Conservation (phyloP, 1,284 basidiomycete genomes). For the Macrocystidia cucumis region DNA sequence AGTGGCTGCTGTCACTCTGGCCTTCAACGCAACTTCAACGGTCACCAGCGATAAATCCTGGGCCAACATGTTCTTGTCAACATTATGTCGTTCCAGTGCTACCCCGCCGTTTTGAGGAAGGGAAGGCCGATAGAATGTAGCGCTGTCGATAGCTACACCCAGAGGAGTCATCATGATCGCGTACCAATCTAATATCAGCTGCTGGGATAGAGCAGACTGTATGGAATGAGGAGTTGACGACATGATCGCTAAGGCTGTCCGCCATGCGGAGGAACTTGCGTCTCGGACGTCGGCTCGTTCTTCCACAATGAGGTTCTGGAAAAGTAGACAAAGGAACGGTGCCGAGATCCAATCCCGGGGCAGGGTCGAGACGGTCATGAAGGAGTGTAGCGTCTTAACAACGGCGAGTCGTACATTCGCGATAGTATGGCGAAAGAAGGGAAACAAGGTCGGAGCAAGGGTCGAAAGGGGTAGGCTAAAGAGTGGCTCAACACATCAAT, state of each 20-base stretch:
- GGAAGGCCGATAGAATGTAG: conserved; percentile 65
- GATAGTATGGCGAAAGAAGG: conserved; percentile 98
- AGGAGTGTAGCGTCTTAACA: conserved; percentile 83
- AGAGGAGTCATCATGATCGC: conserved; percentile 88
- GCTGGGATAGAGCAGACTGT: conserved; percentile 43
- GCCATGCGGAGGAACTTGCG: conserved; percentile 77
- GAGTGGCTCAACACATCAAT: conserved; percentile 8
- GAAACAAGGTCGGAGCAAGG: conserved; percentile 86
- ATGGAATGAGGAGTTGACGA: conserved; percentile 38
- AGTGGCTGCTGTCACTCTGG: conserved; percentile 75
- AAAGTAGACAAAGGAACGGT: conserved; percentile 78
- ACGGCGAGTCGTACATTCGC: conserved; percentile 90
- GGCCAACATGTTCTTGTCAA: conserved; percentile 93
- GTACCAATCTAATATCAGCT: conserved; percentile 75
- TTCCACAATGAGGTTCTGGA: conserved; percentile 94
- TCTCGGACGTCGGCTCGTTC: conserved; percentile 83
- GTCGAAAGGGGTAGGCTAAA: conserved; percentile 66
- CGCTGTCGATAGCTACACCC: conserved; percentile 71
- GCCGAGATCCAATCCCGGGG: conserved; percentile 80
- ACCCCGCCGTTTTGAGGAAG: conserved; percentile 36
- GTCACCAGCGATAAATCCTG: conserved; percentile 88
- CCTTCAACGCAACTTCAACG: conserved; percentile 75
- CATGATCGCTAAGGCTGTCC: conserved; percentile 57
- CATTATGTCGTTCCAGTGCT: conserved; percentile 74
- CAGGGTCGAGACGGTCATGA: conserved; percentile 74